Evolutionary conservation across 2,329 filamentous ascomycete genomes (phyloP), one percentile per base, ranked within the genome.

Genomic region (Rhynchosporium agropyri): DNA sequence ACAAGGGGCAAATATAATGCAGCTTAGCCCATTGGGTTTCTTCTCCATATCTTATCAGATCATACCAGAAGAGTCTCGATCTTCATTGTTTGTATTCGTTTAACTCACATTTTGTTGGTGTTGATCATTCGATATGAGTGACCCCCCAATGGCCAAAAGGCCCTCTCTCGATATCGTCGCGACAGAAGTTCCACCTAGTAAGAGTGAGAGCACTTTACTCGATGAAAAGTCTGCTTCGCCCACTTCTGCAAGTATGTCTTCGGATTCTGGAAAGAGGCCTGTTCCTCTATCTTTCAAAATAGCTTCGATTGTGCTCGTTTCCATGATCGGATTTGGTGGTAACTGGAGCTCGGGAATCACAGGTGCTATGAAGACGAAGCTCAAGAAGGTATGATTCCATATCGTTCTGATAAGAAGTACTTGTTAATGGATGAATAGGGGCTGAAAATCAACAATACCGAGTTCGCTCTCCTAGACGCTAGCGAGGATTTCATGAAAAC

Each of bases 401-500:
- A 43, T 40, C 13, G 12, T 38, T 13, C 12, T 4, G 33, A 1
- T 29, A 20, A 46, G 20, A 49, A 46, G 33, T 4, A 38, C 13
- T 20, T 43, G 8, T 31, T 64, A 2, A 12, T 15, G 12, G 7
- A 43, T 20, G 15, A 38, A 28, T 31, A 77, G 76, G 68, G 85
- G 77, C 76, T 87, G 48, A 65, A 81, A 53, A 86, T 88, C 69
- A 81, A 81, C 70, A 88, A 88, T 68, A 81, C 80, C 0, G 80
- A 87, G 67, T 88, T 81, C 68, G 79, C 85, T 0, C 75, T 87
- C 0, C 77, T 88, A 0, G 83, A 85, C 67, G 81, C 84, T 0
- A 87, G 84, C 49, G 82, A 86, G 65, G 80, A 87, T 68, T 88
- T 87, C 62, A 87, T 88, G 81, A 80, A 80, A 13, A 85, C 83